Evolutionary conservation across 2,329 filamentous ascomycete species (phyloP).

Genomic region (Colletotrichum falcatum): DNA sequence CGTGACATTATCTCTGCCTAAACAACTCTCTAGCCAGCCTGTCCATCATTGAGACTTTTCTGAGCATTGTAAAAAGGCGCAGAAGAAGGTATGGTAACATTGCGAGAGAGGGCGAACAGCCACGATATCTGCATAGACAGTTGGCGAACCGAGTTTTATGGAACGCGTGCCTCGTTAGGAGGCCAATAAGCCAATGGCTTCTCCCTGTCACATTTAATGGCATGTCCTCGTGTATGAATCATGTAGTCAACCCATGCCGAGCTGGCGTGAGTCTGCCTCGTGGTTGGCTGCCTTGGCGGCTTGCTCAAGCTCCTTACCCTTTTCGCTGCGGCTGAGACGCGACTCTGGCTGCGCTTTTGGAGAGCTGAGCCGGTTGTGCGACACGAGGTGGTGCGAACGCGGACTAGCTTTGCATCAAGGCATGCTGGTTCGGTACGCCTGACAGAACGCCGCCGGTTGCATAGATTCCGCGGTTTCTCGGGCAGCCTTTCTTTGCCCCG

Average conservation of each 20-base stretch:
- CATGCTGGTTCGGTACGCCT: neutral
- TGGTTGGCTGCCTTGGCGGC: constrained; percentile 11
- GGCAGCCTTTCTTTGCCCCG: neutral
- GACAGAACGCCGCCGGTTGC: neutral
- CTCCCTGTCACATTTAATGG: neutral
- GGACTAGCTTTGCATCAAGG: neutral
- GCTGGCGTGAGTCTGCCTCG: constrained; percentile 6
- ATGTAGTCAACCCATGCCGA: neutral
- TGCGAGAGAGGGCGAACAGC: neutral
- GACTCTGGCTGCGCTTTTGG: neutral
- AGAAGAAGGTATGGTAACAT: neutral
- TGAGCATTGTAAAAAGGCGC: neutral
- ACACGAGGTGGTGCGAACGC: neutral
- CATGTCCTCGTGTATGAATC: neutral
- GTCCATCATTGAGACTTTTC: neutral
- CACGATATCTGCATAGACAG: neutral
- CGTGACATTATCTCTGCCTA: too few species aligned
- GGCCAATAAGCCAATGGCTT: neutral
- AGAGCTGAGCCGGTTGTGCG: neutral
- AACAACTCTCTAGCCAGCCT: neutral
- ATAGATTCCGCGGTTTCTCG: neutral
- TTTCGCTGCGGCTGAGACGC: constrained; percentile 22
- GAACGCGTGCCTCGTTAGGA: neutral
- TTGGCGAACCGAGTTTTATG: neutral
- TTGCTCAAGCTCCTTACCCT: constrained; percentile 5